Conservation (phyloP, 345 rosid species). For the Erysimum cheiranthoides region DNA sequence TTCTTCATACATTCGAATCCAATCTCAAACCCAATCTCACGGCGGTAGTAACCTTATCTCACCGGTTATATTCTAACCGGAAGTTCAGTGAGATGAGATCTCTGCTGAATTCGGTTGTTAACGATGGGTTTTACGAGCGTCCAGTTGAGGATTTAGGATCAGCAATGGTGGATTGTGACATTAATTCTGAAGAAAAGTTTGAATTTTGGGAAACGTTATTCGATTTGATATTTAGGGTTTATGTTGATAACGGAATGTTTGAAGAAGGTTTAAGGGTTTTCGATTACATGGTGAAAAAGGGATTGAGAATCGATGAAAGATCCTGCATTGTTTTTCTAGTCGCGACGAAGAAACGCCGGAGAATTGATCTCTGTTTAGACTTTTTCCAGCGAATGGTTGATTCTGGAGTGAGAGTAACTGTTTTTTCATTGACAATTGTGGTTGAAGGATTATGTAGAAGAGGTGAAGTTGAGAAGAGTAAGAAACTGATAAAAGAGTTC, state of each 20-base stretch:
- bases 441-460: conserved; percentile 68
- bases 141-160: conserved; percentile 51
- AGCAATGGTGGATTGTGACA: conserved; percentile 36
- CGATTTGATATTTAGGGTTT: conserved; percentile 73
- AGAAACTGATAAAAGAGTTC: conserved; percentile 57
- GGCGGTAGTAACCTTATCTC: conserved; percentile 54
- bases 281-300: conserved; percentile 57
- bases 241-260: conserved; percentile 66
- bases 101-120: conserved; percentile 50
- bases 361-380: conserved; percentile 55
- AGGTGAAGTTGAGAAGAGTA: conserved; percentile 62
- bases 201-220: conserved; percentile 57
- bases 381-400: conserved; percentile 66
- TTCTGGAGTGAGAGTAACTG: conserved; percentile 55
- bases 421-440: conserved; percentile 71
- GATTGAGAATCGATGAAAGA: conserved; percentile 65
- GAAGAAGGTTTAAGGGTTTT: conserved; percentile 62
- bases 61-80: conserved; percentile 55
- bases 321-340: conserved; percentile 76
- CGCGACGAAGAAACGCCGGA: conserved; percentile 62
- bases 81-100: conserved; percentile 58
- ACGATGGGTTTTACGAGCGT: conserved; percentile 48
- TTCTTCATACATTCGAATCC: conserved; percentile 51
- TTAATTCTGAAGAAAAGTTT: conserved; percentile 39
- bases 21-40: conserved; percentile 55